These are phyloP conservation scores for Chaetomium globosum DNA, from an alignment of 2,329 filamentous ascomycete species.

Conservation along the genomic window DNA sequence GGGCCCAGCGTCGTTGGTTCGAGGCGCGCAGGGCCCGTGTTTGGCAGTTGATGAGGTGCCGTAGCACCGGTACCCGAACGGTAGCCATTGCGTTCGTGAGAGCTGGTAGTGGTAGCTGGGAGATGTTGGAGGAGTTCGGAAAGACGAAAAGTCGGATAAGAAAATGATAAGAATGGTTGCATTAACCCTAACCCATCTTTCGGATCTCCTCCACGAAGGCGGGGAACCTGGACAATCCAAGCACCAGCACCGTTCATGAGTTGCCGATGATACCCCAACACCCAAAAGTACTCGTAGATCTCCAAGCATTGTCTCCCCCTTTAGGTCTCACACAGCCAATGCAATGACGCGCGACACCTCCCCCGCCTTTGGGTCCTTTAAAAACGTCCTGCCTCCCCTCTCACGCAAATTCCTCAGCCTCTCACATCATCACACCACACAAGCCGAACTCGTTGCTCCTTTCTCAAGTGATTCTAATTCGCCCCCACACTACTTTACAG, in stretches of 20 bases:
- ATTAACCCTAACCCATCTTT: constrained; percentile 29
- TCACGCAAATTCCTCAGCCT: neutral
- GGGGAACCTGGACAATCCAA: constrained; percentile 22
- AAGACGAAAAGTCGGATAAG: neutral
- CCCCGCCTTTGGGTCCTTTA: constrained; percentile 3
- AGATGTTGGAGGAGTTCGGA: neutral
- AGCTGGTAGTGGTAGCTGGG: neutral
- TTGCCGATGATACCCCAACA: constrained; percentile 7
- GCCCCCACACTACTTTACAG: constrained; percentile 19
- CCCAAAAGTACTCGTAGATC: neutral
- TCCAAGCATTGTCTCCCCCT: neutral
- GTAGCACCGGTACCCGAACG: constrained; percentile 30
- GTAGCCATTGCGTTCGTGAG: constrained; percentile 24
- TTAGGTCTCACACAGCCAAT: neutral
- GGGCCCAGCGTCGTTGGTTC: constrained; percentile 81
- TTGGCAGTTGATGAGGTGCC: constrained; percentile 44
- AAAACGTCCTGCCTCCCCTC: neutral
- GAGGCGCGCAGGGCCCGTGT: constrained; percentile 41
- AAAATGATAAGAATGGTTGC: neutral
- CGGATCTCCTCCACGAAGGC: neutral
- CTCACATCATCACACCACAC: no score
- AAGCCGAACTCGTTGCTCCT: neutral
- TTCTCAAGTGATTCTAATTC: constrained; percentile 17
- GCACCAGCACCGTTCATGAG: neutral
- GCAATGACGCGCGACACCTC: neutral